These are phyloP conservation scores for Aspergillus nanangensis DNA, from an alignment of 495 filamentous ascomycete genomes.

Conservation along the genomic window DNA sequence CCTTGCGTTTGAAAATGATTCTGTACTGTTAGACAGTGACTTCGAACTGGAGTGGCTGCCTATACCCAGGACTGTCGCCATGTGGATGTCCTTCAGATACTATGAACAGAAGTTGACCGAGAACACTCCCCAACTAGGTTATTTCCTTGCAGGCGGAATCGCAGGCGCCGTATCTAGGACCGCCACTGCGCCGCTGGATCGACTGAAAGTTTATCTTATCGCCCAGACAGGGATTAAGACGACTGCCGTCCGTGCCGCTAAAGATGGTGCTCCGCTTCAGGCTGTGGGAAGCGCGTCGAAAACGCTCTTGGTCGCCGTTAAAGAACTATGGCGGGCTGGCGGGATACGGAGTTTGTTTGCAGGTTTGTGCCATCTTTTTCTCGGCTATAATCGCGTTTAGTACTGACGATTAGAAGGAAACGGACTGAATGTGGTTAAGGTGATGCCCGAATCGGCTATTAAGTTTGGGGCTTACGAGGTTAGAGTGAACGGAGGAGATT, in stretches of 20 bases:
- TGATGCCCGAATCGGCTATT: slow-evolving; percentile 97
- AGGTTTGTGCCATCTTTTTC: slow-evolving; percentile 52
- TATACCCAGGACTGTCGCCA: slow-evolving; percentile 41
- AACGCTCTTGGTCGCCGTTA: slow-evolving; percentile 66
- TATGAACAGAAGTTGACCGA: slow-evolving; percentile 58
- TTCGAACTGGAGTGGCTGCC: slow-evolving; percentile 42
- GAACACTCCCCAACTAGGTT: slow-evolving; percentile 74
- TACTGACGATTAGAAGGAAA: slow-evolving; percentile 66
- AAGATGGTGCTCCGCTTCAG: slow-evolving; percentile 62
- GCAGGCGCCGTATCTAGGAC: slow-evolving; percentile 91
- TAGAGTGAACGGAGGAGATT: slow-evolving; percentile 11
- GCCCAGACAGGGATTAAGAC: slow-evolving; percentile 69
- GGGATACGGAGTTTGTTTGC: slow-evolving; percentile 93
- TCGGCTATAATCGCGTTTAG: not conserved
- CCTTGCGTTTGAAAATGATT: slow-evolving; percentile 24
- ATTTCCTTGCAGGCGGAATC: slow-evolving; percentile 91
- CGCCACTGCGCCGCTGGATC: slow-evolving; percentile 91
- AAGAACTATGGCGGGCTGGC: slow-evolving; percentile 76
- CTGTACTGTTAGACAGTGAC: slow-evolving; percentile 31
- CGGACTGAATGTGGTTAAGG: slow-evolving; percentile 92
- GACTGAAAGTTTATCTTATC: slow-evolving; percentile 95
- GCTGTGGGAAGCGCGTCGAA: slow-evolving; percentile 62
- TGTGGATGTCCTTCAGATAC: slow-evolving; percentile 46
- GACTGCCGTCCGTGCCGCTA: slow-evolving; percentile 60
- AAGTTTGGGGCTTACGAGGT: slow-evolving; percentile 94